These are phyloP conservation scores for Penicillium malachiteum DNA, from an alignment of 495 filamentous ascomycete species.

Conservation along the genomic window DNA sequence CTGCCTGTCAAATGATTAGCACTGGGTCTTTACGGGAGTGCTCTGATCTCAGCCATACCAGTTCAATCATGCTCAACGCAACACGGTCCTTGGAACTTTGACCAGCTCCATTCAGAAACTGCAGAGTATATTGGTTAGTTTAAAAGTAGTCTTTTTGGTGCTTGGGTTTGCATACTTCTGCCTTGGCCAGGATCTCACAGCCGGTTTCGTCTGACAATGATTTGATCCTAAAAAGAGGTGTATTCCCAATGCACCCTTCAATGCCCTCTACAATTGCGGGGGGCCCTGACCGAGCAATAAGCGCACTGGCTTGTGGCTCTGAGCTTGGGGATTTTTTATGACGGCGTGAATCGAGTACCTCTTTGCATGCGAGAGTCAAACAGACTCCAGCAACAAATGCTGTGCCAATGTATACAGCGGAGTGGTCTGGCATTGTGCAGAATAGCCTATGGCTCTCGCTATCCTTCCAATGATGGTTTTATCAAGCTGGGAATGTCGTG, in stretches of 20 bases:
- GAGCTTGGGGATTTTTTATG: constrained; percentile 8
- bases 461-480: neutral
- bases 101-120: constrained; percentile 92
- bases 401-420: constrained; percentile 51
- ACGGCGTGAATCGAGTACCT: constrained; percentile 62
- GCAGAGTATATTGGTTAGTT: neutral
- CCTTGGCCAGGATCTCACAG: constrained; percentile 90
- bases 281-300: constrained; percentile 36
- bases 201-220: constrained; percentile 89
- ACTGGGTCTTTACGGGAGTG: neutral
- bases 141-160: neutral
- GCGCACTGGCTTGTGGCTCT: constrained; percentile 9
- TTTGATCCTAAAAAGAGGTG: constrained; percentile 83
- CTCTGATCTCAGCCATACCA: constrained; percentile 41
- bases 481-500: constrained; percentile 1
- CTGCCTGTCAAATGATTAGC: constrained; percentile 52
- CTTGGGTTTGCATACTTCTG: constrained; percentile 58
- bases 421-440: constrained; percentile 28
- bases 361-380: constrained; percentile 71
- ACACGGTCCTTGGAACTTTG: constrained; percentile 95
- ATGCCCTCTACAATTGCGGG: constrained; percentile 65
- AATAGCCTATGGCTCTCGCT: neutral
- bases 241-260: constrained; percentile 92
- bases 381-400: constrained; percentile 75
- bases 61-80: constrained; percentile 81